phyloP scores from a whole-genome alignment of 2,329 filamentous ascomycete species.

The Proliferodiscus dingleyae region DNA sequence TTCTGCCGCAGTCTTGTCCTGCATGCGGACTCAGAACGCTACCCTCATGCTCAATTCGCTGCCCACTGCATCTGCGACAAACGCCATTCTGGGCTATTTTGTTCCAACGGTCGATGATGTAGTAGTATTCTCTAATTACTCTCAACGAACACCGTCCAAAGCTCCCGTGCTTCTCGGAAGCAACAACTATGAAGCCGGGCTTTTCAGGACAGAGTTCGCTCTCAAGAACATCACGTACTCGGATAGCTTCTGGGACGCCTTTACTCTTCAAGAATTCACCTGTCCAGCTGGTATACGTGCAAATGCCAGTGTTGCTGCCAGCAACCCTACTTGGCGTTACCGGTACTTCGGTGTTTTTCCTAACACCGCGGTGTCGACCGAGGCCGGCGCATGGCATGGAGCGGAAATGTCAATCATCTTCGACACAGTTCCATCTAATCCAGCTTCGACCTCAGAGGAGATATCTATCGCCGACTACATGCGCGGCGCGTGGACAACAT shows the following conservation, averaged over 20 bases:
- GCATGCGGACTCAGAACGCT: slow-evolving; percentile 23
- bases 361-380: slow-evolving; percentile 28
- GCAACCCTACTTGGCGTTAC: slow-evolving; percentile 36
- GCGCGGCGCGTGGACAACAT: slow-evolving; percentile 36
- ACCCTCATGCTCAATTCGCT: slow-evolving; percentile 19
- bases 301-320: slow-evolving; percentile 22
- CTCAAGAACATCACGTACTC: slow-evolving; percentile 18
- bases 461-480: slow-evolving; percentile 32
- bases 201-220: slow-evolving; percentile 25
- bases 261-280: slow-evolving; percentile 31
- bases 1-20: slow-evolving; percentile 19
- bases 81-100: slow-evolving; percentile 20
- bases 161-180: slow-evolving; percentile 31
- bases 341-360: slow-evolving; percentile 36
- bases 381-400: slow-evolving; percentile 33
- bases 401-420: slow-evolving; percentile 34
- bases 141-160: slow-evolving; percentile 17
- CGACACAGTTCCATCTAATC: slow-evolving; percentile 21
- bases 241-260: slow-evolving; percentile 25
- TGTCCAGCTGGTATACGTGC: slow-evolving; percentile 31
- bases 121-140: slow-evolving; percentile 29
- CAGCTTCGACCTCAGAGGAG: slow-evolving; percentile 27
- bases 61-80: slow-evolving; percentile 8
- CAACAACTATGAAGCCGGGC: slow-evolving; percentile 32
- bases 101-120: slow-evolving; percentile 26